A percentile compares a stretch with the other conserved stretches of the same genome.
phyloP scores from a whole-genome alignment of 306 rosid genomes.

The Lathyrus tuberosus region DNA sequence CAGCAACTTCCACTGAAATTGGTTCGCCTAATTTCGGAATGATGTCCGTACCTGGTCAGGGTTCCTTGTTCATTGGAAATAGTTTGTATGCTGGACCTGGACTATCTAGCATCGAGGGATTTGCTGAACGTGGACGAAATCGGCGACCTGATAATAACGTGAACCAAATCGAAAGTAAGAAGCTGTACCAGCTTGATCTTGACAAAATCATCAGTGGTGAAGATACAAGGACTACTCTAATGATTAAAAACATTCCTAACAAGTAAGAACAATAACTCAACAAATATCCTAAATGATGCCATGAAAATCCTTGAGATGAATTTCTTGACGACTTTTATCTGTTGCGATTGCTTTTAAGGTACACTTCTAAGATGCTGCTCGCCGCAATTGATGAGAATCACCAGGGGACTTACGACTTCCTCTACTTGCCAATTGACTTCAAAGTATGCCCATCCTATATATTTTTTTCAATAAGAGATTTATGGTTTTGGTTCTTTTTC shows the following conservation, averaged over 20 bases:
- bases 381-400: constrained; percentile 94
- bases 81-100: constrained; percentile 67
- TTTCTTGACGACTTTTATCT: constrained; percentile 29
- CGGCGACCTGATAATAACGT: constrained; percentile 70
- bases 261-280: constrained; percentile 57
- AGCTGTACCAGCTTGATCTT: constrained; percentile 90
- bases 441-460: constrained; percentile 56
- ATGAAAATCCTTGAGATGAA: constrained; percentile 15
- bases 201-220: constrained; percentile 79
- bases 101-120: constrained; percentile 53
- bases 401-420: constrained; percentile 79
- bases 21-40: constrained; percentile 73
- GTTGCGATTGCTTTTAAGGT: constrained; percentile 53
- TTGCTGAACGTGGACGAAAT: constrained; percentile 65
- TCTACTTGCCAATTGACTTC: constrained; percentile 91
- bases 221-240: constrained; percentile 89
- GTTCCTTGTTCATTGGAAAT: constrained; percentile 70
- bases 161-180: constrained; percentile 70
- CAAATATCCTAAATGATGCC: constrained; percentile 16
- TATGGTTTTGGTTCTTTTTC: background rate
- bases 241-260: constrained; percentile 95
- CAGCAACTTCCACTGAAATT: constrained; percentile 68
- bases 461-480: constrained; percentile 24
- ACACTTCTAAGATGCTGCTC: constrained; percentile 89
- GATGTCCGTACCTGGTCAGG: constrained; percentile 77